phyloP scores from a whole-genome alignment of 2,329 filamentous ascomycete species.

The Cercospora nicotianae region DNA sequence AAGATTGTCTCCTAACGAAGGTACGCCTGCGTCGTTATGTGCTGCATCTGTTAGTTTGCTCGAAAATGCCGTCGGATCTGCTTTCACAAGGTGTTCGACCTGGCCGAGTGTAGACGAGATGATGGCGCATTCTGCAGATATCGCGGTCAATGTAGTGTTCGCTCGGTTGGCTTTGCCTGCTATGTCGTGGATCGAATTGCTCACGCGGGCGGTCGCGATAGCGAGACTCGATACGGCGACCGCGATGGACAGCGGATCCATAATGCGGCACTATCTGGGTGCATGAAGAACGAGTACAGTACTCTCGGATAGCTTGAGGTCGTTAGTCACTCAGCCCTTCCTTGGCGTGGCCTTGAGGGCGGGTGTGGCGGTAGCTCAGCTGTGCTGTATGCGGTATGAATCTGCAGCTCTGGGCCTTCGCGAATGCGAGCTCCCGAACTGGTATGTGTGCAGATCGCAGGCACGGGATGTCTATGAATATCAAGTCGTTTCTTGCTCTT shows the following conservation, averaged over 20 bases:
- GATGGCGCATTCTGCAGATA: neutral
- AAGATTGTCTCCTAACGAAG: neutral
- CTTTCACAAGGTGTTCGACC: neutral
- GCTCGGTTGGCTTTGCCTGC: conserved; percentile 1
- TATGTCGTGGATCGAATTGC: neutral
- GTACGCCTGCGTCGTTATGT: neutral
- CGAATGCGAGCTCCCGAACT: neutral
- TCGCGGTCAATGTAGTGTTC: neutral
- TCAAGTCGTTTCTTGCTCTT: neutral
- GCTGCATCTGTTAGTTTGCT: neutral
- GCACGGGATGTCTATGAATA: neutral
- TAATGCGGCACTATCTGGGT: neutral
- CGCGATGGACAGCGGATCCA: neutral
- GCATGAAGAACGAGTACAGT: neutral
- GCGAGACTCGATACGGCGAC: neutral
- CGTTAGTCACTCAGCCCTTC: neutral
- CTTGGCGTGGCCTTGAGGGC: neutral
- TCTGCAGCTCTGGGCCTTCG: neutral
- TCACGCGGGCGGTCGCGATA: neutral
- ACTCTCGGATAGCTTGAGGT: neutral
- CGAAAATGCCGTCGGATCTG: neutral
- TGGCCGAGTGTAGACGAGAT: neutral
- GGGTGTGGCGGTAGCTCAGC: conserved; percentile 1
- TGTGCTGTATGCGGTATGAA: neutral
- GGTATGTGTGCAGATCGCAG: neutral